These are phyloP conservation scores for Tylopilus intermedius DNA, from an alignment of 768 basidiomycete species.

Conservation along the genomic window DNA sequence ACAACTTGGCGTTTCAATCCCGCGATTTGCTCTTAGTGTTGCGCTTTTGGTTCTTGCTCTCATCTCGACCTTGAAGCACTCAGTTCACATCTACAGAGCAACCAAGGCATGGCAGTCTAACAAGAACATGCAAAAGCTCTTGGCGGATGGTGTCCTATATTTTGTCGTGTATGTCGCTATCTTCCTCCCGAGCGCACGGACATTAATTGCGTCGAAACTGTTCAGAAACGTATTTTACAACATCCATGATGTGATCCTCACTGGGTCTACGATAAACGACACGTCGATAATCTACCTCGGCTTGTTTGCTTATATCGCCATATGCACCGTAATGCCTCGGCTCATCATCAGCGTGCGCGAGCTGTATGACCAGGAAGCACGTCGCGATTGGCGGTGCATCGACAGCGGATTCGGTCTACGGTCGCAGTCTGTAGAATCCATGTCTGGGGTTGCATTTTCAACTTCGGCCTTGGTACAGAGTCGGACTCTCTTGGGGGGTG, in stretches of 20 bases:
- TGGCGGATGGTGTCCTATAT: constrained; percentile 11
- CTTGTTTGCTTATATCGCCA: background rate
- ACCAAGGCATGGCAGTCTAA: constrained; percentile 8
- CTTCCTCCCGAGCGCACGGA: background rate
- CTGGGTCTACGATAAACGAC: background rate
- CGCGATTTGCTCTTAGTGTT: constrained; percentile 2
- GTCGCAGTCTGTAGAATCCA: no score
- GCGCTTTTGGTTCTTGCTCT: constrained; percentile 5
- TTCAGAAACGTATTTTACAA: background rate
- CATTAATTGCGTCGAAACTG: background rate
- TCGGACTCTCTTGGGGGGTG: no score
- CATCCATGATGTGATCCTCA: background rate
- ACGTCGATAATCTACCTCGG: background rate
- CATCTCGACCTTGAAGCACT: background rate
- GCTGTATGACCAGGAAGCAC: background rate
- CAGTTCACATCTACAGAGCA: constrained; percentile 2
- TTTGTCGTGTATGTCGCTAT: constrained; percentile 11
- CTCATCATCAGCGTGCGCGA: constrained; percentile 8
- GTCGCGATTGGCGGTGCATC: background rate
- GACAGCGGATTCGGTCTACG: background rate
- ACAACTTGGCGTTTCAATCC: constrained; percentile 3
- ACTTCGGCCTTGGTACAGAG: no score
- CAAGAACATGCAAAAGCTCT: constrained; percentile 2
- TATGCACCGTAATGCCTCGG: background rate
- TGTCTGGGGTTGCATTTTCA: no score